Evolutionary conservation across 2,329 filamentous ascomycete genomes (phyloP).

Genomic region (Colletotrichum somersetense): DNA sequence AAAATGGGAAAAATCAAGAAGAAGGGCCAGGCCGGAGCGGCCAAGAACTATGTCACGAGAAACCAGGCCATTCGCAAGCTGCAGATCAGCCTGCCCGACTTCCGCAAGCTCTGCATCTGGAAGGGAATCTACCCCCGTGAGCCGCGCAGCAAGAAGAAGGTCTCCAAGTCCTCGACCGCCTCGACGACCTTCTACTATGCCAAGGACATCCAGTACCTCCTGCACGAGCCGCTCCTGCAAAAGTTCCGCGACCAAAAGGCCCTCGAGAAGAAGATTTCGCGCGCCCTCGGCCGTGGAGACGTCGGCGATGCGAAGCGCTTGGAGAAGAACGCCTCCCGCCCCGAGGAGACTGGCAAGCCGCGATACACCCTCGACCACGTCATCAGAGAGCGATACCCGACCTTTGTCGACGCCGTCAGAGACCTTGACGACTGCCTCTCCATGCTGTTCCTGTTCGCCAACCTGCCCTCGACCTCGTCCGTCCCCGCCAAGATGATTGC

Average conservation of each 20-base stretch:
- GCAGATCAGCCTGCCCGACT: constrained; percentile 96
- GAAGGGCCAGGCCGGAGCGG: constrained; percentile 91
- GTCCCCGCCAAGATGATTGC: constrained; percentile 97
- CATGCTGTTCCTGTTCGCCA: constrained; percentile 97
- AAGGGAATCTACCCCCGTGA: constrained; percentile 99
- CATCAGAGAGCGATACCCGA: constrained; percentile 97
- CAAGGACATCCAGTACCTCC: constrained; percentile 98
- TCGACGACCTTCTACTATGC: constrained; percentile 93
- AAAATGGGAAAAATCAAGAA: constrained; percentile 85
- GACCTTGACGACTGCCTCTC: constrained; percentile 97
- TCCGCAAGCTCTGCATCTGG: constrained; percentile 98
- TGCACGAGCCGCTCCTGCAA: constrained; percentile 92
- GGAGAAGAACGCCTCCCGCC: constrained; percentile 85
- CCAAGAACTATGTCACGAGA: constrained; percentile 98
- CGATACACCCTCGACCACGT: constrained; percentile 95
- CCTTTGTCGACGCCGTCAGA: constrained; percentile 92
- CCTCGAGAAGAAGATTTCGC: constrained; percentile 96
- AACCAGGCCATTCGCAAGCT: constrained; percentile 98
- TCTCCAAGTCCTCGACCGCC: constrained; percentile 87
- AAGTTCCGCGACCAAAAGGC: constrained; percentile 98
- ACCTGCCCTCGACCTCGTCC: constrained; percentile 88
- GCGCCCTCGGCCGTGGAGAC: constrained; percentile 91
- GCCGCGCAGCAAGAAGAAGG: constrained; percentile 97
- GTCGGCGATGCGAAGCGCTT: constrained; percentile 88
- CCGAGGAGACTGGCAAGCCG: constrained; percentile 92